phyloP scores from a whole-genome alignment of 176 grass and related monocot genomes.

The Eremochloa ophiuroides region DNA sequence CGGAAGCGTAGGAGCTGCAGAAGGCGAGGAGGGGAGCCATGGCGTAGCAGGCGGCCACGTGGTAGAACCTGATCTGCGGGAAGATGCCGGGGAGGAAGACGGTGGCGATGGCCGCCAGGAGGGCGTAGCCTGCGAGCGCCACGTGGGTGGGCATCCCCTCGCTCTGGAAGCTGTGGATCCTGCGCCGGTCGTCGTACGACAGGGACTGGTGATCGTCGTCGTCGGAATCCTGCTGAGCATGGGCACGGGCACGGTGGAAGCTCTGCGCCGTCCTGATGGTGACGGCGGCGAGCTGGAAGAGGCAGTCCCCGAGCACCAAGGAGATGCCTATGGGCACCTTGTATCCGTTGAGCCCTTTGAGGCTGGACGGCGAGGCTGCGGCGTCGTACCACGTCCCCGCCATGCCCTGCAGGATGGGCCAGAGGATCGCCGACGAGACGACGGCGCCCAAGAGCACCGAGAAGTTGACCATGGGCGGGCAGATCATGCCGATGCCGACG shows the following conservation, averaged over 20 bases:
- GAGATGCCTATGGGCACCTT: constrained; percentile 55
- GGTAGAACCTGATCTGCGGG: constrained; percentile 33
- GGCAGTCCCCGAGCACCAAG: constrained; percentile 45
- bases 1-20: constrained; percentile 40
- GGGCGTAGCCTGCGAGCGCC: not conserved
- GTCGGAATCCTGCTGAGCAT: not conserved
- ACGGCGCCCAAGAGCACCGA: constrained; percentile 37
- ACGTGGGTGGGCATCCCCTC: not conserved
- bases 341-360: constrained; percentile 50
- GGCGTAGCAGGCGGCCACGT: constrained; percentile 33
- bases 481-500: constrained; percentile 56
- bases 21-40: constrained; percentile 26
- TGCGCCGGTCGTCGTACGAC: constrained; percentile 24
- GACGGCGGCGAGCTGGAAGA: constrained; percentile 32
- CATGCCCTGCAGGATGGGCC: constrained; percentile 29
- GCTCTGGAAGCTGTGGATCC: not conserved
- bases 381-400: constrained; percentile 45
- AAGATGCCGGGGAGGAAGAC: constrained; percentile 32
- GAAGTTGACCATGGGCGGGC: constrained; percentile 38
- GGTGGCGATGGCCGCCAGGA: not conserved
- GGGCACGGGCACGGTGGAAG: not conserved
- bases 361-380: constrained; percentile 11
- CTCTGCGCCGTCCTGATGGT: constrained; percentile 2
- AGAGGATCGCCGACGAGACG: constrained; percentile 33
- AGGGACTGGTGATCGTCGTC: not conserved